Evolutionary conservation across 768 basidiomycete genomes (phyloP), one percentile per base, ranked within the genome.

Genomic region (Podaxis mareebaensis): DNA sequence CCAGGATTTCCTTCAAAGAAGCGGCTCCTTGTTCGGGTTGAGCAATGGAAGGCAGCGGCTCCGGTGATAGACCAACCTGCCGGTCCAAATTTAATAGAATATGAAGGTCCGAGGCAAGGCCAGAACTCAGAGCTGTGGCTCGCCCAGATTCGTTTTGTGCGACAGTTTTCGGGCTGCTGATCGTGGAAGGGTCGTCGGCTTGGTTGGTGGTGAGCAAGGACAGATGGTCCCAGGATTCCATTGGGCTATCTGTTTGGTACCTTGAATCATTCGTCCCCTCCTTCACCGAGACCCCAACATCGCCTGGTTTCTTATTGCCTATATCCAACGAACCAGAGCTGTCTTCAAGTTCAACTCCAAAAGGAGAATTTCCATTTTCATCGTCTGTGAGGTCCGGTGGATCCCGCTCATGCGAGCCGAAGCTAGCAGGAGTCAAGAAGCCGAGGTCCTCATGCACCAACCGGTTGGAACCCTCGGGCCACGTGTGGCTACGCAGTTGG

Each of bases 171-270:
- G 17, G 42, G 3, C 42, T 15, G 7, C 74, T 70, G 3, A 75
- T 77, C 30, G 30, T 0, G 24, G 79, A 67, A 67, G 78, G 78
- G 51, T 63, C 65, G 58, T 75, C 68, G 38, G 74, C 74, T 63
- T 74, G 75, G 56, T 58, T 61, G 53, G 75, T 66, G 67, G 71
- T 70, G 53, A 68, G 40, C 51, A 48, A 55, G 33, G 58, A n/a
- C 65, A 63, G 42, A 13, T 1, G 42, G 42, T 44, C n/a, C 42
- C 13, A 44, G 2, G 20, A 17, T 7, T 17, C 7, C 4, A 2
- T 15, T 17, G 10, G 7, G 44, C 30, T 33, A 33, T 8, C 30
- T 33, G 30, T 33, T 17, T 46, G 44, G 6, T 7, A 1, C n/a
- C 17, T 44, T 44, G 42, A n/a, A 15, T 3, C 42, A 17, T n/a